Evolutionary conservation across 1,284 basidiomycete species (phyloP), one percentile per base, ranked within the genome.

Genomic region (Phellinidium pouzarii): DNA sequence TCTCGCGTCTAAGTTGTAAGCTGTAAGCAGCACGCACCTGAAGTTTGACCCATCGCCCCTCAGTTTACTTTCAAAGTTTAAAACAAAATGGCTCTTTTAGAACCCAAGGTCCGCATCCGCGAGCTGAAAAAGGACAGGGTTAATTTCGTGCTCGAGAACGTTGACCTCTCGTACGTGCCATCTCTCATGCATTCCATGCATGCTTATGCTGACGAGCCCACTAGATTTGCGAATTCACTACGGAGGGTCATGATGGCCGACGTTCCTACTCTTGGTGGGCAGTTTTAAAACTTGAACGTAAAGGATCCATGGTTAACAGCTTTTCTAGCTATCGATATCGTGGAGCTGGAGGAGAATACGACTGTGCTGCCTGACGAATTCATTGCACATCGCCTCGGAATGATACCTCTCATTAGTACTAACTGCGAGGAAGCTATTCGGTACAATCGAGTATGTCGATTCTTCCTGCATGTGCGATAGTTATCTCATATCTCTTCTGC

Each of bases 351-450:
- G 58, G 80, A 81, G 53, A 99, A 99, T 67, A 95, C 93, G 6
- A 87, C 90, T 0, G 94, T 98, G 3, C 72, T 99, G 29, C 91
- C 95, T 1, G 96, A 99, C 70, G 96, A 99, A 71, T 96, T 96
- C 73, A 86, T 99, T 57, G 91, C 94, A 0, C 96, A 99, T 68
- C 82, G 96, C 42, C 75, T 99, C 22, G 96, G 96, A 20, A 87
- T 98, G 81, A 79, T 99, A 20, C 96, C 96, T 5, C 74, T 99
- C 19, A 75, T 90, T 44, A 95, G 91, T 66, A 74, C 80, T 42
- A 86, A 85, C 58, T 94, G 90, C 59, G 88, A 90, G 52, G 86
- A 91, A 63, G 87, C 84, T 14, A 84, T 94, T 65, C 82, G 89
- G 58, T 91, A 88, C 61, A 87, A 84, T 50, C 74, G 87, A 66